Percentiles rank a stretch among this genome's conserved stretches.
These are phyloP conservation scores for Triangularia verruculosa DNA, from an alignment of 2,329 filamentous ascomycete genomes.

Conservation along the genomic window DNA sequence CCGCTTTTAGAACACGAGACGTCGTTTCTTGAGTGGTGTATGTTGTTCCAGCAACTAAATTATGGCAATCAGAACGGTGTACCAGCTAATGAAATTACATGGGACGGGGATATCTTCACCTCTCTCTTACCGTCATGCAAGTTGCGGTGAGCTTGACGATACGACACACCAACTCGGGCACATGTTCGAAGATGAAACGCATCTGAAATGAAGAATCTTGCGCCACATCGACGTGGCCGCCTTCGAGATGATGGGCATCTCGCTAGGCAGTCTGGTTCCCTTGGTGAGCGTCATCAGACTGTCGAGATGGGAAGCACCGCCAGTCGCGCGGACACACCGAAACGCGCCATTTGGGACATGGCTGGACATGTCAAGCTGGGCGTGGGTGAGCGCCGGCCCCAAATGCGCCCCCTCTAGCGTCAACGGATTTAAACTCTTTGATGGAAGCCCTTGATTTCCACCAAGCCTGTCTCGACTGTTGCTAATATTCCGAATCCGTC, in stretches of 20 bases:
- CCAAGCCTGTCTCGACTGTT: neutral
- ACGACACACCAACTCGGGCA: neutral
- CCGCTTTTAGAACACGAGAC: neutral
- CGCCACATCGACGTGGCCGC: neutral
- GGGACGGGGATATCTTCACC: neutral
- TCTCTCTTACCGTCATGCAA: neutral
- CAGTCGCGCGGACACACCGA: neutral
- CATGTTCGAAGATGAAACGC: neutral
- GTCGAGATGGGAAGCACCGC: neutral
- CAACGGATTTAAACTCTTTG: neutral
- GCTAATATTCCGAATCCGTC: neutral
- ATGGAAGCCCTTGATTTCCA: neutral
- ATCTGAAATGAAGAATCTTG: neutral
- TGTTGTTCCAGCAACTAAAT: neutral
- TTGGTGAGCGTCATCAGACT: neutral
- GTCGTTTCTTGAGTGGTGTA: too few species aligned
- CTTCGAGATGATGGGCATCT: neutral
- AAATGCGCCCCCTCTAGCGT: neutral
- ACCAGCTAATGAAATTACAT: neutral
- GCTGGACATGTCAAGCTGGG: too few species aligned
- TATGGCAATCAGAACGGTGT: neutral
- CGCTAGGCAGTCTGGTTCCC: neutral
- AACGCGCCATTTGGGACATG: neutral
- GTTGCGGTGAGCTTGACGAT: neutral
- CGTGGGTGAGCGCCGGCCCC: neutral